phyloP scores from a whole-genome alignment of 176 grass and related monocot genomes.

The Elymus sibiricus region DNA sequence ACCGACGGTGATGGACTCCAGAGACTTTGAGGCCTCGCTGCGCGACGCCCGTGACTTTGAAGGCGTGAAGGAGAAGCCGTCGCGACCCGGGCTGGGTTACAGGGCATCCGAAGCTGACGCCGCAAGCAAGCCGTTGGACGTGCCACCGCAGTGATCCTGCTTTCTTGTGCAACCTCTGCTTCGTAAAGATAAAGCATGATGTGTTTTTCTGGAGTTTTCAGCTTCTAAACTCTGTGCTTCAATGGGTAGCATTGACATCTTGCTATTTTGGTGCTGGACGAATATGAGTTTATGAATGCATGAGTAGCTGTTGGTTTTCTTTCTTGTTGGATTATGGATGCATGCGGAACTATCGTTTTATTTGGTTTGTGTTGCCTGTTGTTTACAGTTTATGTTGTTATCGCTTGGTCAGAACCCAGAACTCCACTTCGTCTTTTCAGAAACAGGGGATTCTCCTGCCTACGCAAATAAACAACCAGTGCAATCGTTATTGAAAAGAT shows the following conservation, averaged over 20 bases:
- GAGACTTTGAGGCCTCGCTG: conserved; percentile 54
- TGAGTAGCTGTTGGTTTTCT: too few relatives aligned
- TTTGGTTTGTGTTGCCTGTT: too few relatives aligned
- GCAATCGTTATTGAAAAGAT: too few relatives aligned
- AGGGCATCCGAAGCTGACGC: background rate
- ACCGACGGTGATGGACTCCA: conserved; percentile 53
- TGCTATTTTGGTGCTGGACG: background rate
- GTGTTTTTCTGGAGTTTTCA: background rate
- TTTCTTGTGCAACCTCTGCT: too few relatives aligned
- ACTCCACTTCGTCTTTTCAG: too few relatives aligned
- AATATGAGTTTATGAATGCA: background rate
- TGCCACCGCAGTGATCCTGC: background rate
- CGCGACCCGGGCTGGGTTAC: conserved; percentile 41
- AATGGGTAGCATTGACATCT: background rate
- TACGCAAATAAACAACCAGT: too few relatives aligned
- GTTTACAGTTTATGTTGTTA: too few relatives aligned
- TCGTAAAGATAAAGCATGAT: too few relatives aligned
- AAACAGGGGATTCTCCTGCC: too few relatives aligned
- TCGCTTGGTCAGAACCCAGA: too few relatives aligned
- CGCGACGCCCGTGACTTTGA: conserved; percentile 46
- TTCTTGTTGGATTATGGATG: too few relatives aligned
- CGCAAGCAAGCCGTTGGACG: background rate
- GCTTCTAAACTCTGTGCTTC: background rate
- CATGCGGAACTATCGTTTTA: too few relatives aligned
- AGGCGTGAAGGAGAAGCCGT: conserved; percentile 42